phyloP scores from a whole-genome alignment of 2,329 filamentous ascomycete species.

The Aspergillus fructus region DNA sequence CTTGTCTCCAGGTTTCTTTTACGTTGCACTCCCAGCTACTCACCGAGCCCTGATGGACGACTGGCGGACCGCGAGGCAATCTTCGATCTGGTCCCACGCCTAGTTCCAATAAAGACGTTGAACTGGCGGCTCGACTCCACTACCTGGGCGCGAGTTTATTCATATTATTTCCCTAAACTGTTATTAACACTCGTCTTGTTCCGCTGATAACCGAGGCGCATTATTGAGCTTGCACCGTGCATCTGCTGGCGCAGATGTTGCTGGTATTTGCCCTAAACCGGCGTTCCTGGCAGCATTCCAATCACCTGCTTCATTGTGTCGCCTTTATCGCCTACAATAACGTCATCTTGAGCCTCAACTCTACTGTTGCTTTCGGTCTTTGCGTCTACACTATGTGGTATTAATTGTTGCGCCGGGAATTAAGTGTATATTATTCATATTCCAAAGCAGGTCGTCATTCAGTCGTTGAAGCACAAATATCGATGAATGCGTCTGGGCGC shows the following conservation, averaged over 20 bases:
- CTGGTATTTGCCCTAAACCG: background rate
- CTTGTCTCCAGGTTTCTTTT: constrained; percentile 24
- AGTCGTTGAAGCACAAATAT: background rate
- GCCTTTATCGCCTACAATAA: background rate
- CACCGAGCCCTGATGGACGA: background rate
- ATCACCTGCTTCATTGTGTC: background rate
- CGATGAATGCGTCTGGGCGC: background rate
- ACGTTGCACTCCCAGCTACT: constrained; percentile 23
- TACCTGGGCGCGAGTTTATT: background rate
- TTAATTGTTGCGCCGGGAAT: background rate
- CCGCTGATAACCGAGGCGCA: constrained; percentile 5
- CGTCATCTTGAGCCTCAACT: background rate
- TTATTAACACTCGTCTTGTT: background rate
- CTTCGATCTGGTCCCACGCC: constrained; percentile 16
- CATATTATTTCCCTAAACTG: background rate
- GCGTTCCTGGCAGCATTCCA: background rate
- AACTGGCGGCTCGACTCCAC: constrained; percentile 12
- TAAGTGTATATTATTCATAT: constrained; percentile 3
- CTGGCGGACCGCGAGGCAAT: constrained; percentile 20
- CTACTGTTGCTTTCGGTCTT: background rate
- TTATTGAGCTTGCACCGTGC: background rate
- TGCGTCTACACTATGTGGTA: background rate
- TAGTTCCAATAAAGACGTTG: constrained; percentile 13
- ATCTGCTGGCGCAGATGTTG: background rate
- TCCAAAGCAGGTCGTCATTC: constrained; percentile 2